Base-by-base conservation (phyloP, 2,329 filamentous ascomycete species). In the Calonectria pseudoturangicola region DNA sequence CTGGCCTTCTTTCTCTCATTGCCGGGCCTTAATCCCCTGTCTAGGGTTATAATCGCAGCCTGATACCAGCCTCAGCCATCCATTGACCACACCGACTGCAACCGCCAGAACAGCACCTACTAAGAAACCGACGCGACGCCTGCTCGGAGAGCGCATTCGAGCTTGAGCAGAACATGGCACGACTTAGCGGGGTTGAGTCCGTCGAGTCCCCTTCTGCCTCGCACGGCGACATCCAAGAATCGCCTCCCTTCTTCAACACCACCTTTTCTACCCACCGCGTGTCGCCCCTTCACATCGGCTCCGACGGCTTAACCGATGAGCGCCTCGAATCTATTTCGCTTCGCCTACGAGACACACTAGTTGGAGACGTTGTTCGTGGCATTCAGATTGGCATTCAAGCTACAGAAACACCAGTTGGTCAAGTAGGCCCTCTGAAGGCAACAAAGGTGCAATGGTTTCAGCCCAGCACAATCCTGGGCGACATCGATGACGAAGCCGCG, bases 341-440 rank as follows among this genome's bases (percentile, higher is more conserved):
- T 9, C 85, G 87, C 2, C 81, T 92, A 2, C 87, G 89, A 47
- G 89, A 92, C 60, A 84, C 84, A 1, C 85, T 92, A 0, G 89
- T 91, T 0, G 90, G 90, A 18, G 90, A 92, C 75, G 87, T 90
- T 1, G 88, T 92, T n/a, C 88, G 90, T 68, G 90, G 90, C 51
- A 87, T 92, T 21, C 89, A 91, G 74, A 86, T 92, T 21, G 86
- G 87, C 0, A 77, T 89, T 5, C 84, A 86, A 62, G 82, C 84
- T 6, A 85, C 84, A 21, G 87, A 87, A 30, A 85, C 84, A 18
- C 76, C 83, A 8, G 70, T 75, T 16, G 84, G 84, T 1, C 84
- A 85, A 63, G 83, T 85, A 15, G 84, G 84, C 3, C 82, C 86
- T 2, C 76, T 92, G 25, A 86, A 87, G 73, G 79, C 79, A 5